Percentiles rank a stretch among this genome's conserved stretches.
Evolutionary conservation across 768 basidiomycete genomes (phyloP).

Genomic region (Xerocomellus amylosporus): DNA sequence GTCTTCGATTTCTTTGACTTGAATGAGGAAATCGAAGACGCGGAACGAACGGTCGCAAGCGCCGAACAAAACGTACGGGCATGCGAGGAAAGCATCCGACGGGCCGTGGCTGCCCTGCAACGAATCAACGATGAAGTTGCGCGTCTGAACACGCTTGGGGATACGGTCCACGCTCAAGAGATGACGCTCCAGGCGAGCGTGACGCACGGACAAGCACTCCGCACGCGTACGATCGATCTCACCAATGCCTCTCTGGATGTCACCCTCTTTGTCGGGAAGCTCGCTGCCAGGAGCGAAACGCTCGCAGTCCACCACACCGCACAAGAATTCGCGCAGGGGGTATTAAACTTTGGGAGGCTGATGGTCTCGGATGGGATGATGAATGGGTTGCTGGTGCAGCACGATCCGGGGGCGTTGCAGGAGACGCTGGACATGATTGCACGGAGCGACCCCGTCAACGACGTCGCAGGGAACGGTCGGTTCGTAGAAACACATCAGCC

Average conservation of each 20-base stretch:
- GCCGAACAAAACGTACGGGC: constrained; percentile 1
- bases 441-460: background rate
- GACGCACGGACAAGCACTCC: constrained; percentile 2
- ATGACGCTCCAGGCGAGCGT: constrained; percentile 9
- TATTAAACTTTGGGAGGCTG: constrained; percentile 10
- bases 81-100: constrained; percentile 11
- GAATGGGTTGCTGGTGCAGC: constrained; percentile 3
- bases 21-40: constrained; percentile 11
- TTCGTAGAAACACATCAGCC: too few species aligned
- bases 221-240: constrained; percentile 14
- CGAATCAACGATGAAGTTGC: constrained; percentile 1
- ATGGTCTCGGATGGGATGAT: constrained; percentile 4
- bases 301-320: constrained; percentile 9
- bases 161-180: constrained; percentile 2
- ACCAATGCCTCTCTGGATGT: constrained; percentile 16
- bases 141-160: constrained; percentile 2
- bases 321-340: constrained; percentile 7
- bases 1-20: constrained; percentile 16
- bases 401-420: constrained; percentile 6
- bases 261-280: constrained; percentile 12
- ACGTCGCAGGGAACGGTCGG: background rate
- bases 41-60: constrained; percentile 6
- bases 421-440: constrained; percentile 14
- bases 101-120: background rate
- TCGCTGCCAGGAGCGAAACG: constrained; percentile 16